These are phyloP conservation scores for Globisporangium echinulatum DNA, from an alignment of 352 stramenopile species.

Conservation along the genomic window DNA sequence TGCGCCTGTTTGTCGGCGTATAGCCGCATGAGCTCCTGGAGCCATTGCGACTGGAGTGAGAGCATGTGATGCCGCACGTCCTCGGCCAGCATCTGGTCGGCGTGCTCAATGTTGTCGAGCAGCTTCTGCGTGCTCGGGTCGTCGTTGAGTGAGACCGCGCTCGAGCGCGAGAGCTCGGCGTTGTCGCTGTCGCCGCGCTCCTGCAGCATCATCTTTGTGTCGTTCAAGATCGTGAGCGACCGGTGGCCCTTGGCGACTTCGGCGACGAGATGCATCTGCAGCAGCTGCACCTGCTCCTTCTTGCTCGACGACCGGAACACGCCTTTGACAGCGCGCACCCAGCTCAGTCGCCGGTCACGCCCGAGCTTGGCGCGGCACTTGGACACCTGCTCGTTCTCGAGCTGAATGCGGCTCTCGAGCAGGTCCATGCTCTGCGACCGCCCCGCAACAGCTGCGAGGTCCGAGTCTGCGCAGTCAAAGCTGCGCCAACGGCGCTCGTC, in stretches of 20 bases:
- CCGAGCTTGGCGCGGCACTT: slow-evolving; percentile 34
- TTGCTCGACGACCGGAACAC: slow-evolving; percentile 33
- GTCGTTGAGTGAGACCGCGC: slow-evolving; percentile 20
- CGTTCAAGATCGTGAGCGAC: slow-evolving; percentile 41
- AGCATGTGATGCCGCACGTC: slow-evolving; percentile 55
- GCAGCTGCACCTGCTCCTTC: slow-evolving; percentile 48
- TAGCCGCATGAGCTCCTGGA: slow-evolving; percentile 41
- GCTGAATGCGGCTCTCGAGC: slow-evolving; percentile 46
- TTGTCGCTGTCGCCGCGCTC: slow-evolving; percentile 15
- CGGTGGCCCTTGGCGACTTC: slow-evolving; percentile 54
- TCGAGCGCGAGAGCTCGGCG: slow-evolving; percentile 17
- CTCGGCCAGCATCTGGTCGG: slow-evolving; percentile 53
- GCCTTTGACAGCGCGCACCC: slow-evolving; percentile 39
- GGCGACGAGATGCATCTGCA: slow-evolving; percentile 70
- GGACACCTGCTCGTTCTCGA: slow-evolving; percentile 34
- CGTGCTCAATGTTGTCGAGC: slow-evolving; percentile 33
- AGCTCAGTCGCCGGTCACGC: slow-evolving; percentile 26
- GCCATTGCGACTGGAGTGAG: slow-evolving; percentile 46
- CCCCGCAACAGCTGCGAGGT: slow-evolving; percentile 1
- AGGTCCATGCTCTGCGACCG: slow-evolving; percentile 23
- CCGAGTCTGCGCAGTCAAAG: slow-evolving; percentile 35
- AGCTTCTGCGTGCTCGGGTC: slow-evolving; percentile 29
- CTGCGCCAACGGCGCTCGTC: slow-evolving; percentile 55
- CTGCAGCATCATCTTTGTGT: slow-evolving; percentile 34
- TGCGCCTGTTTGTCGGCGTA: slow-evolving; percentile 38